Percentiles rank a stretch among this genome's conserved stretches.
Evolutionary conservation across 78 protist genomes (phyloP).

Genomic region (Bigelowiella natans): DNA sequence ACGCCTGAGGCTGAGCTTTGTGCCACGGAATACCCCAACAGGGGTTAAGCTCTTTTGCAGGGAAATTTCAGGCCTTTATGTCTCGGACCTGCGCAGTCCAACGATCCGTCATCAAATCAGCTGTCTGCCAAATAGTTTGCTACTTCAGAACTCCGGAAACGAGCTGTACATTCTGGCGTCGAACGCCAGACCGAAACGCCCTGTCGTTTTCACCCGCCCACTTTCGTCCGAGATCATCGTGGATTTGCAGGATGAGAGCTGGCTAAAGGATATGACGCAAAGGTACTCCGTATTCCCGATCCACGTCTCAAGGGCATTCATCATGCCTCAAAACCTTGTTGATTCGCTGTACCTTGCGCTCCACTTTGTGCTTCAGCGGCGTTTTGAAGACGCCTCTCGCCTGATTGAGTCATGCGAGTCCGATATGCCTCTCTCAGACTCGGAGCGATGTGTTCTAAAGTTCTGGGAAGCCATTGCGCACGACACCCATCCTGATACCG

Average conservation of each 20-base stretch:
- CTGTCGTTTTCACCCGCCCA: no score
- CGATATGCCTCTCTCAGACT: no score
- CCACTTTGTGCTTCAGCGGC: constrained; percentile 7
- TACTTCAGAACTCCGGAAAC: neutral
- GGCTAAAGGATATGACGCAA: neutral
- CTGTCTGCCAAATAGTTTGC: no score
- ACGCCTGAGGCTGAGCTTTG: constrained; percentile 38
- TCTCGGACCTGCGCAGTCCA: constrained; percentile 1
- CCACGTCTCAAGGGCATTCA: constrained; percentile 32
- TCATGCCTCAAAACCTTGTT: constrained; percentile 30
- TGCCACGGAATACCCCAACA: neutral
- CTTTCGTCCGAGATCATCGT: no score
- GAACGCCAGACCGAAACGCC: no score
- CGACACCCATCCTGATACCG: no score
- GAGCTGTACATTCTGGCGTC: no score
- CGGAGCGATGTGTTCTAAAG: no score
- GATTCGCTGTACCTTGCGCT: constrained; percentile 36
- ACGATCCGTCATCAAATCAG: no score
- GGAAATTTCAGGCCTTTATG: constrained; percentile 15
- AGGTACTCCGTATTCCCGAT: constrained; percentile 33
- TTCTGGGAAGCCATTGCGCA: no score
- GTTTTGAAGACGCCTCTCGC: constrained; percentile 27
- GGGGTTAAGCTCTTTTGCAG: neutral
- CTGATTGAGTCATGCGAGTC: no score
- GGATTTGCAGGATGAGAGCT: constrained; percentile 10